Conservation (phyloP, 2,329 filamentous ascomycete species). For the Lecanosticta acicola region DNA sequence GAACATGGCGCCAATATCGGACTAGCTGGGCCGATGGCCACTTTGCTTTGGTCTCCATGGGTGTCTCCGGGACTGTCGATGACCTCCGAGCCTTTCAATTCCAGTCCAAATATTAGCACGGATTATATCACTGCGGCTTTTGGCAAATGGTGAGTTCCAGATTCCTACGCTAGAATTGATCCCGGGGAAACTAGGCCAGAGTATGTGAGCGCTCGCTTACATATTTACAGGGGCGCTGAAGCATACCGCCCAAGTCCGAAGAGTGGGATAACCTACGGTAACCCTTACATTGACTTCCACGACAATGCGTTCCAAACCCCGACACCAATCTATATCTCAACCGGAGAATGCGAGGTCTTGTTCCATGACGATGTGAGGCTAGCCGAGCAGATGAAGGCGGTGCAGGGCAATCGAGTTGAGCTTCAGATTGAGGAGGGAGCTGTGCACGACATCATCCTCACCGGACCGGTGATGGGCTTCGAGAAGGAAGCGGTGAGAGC, state of each 20-base stretch:
- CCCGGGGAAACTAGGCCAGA: too few species aligned
- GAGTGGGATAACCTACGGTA: slow-evolving; percentile 19
- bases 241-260: slow-evolving; percentile 29
- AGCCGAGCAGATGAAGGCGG: slow-evolving; percentile 34
- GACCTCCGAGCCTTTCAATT: slow-evolving; percentile 22
- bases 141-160: slow-evolving; percentile 34
- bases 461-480: slow-evolving; percentile 41
- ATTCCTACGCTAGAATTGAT: too few species aligned
- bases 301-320: slow-evolving; percentile 36
- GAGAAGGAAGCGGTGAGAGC: slow-evolving; percentile 33
- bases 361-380: slow-evolving; percentile 37
- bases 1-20: slow-evolving; percentile 35
- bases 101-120: slow-evolving; percentile 33
- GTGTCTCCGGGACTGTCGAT: slow-evolving; percentile 33
- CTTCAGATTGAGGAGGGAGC: slow-evolving; percentile 38
- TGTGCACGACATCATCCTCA: slow-evolving; percentile 44
- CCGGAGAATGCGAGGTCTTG: slow-evolving; percentile 40
- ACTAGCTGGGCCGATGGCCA: slow-evolving; percentile 35
- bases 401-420: slow-evolving; percentile 39
- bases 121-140: slow-evolving; percentile 41
- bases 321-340: slow-evolving; percentile 40
- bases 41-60: slow-evolving; percentile 43
- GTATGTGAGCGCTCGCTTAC: neutral
- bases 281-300: slow-evolving; percentile 39
- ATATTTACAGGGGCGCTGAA: slow-evolving; percentile 27